phyloP scores from a whole-genome alignment of 78 protist species.

The Dictyostelium firmibasis region DNA sequence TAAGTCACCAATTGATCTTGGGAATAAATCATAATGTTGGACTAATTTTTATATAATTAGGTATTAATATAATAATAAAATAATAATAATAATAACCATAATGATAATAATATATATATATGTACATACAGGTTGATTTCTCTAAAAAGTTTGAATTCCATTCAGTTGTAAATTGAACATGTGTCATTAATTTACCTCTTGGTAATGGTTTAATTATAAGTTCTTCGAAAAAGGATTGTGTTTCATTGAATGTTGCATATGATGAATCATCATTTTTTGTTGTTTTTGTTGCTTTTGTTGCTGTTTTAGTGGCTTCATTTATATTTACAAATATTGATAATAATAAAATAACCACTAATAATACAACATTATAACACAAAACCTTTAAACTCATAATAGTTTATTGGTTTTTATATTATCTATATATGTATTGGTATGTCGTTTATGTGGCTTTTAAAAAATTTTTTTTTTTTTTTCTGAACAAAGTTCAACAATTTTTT shows the following conservation, averaged over 20 bases:
- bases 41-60: constrained; percentile 40
- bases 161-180: constrained; percentile 75
- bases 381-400: background rate
- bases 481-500: too few relatives aligned
- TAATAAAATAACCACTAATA: background rate
- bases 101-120: background rate
- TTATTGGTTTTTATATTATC: background rate
- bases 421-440: too few relatives aligned
- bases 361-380: background rate
- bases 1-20: constrained; percentile 75
- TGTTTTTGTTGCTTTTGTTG: background rate
- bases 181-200: constrained; percentile 54
- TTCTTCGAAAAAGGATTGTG: constrained; percentile 60
- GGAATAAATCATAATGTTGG: constrained; percentile 79
- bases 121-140: constrained; percentile 60
- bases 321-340: background rate
- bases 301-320: background rate
- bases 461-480: too few relatives aligned
- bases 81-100: too few relatives aligned
- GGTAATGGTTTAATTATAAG: constrained; percentile 58
- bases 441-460: too few relatives aligned
- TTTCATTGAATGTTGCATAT: background rate
- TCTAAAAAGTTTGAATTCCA: constrained; percentile 72
- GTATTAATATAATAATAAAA: too few relatives aligned
- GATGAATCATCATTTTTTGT: background rate